Conservation (phyloP, 495 filamentous ascomycete genomes). For the Daldinia bambusicola region DNA sequence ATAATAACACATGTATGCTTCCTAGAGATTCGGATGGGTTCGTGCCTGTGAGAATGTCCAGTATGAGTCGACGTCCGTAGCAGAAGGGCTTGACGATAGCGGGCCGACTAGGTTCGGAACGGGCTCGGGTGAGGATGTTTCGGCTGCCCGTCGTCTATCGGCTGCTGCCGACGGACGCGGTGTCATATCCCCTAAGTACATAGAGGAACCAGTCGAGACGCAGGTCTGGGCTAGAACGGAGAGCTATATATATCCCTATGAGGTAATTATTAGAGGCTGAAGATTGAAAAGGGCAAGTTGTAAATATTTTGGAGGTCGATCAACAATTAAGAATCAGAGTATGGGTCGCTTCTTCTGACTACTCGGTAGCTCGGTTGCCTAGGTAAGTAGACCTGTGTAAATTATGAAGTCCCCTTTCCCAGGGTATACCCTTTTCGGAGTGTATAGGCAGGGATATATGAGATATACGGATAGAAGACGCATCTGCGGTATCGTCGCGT, state of each 20-base stretch:
- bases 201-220: neutral
- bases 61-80: slow-evolving; percentile 28
- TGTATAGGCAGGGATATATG: neutral
- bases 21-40: neutral
- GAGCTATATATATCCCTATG: slow-evolving; percentile 6
- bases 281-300: neutral
- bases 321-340: neutral
- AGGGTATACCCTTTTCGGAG: slow-evolving; percentile 2
- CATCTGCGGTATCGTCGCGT: neutral
- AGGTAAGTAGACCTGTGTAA: too few relatives aligned
- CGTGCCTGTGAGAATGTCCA: slow-evolving; percentile 43
- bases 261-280: neutral
- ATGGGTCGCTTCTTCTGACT: neutral
- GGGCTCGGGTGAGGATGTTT: neutral
- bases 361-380: neutral
- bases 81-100: slow-evolving; percentile 25
- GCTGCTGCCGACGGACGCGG: neutral
- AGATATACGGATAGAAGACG: neutral
- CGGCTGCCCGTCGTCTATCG: neutral
- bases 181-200: neutral
- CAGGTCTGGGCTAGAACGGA: neutral
- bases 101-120: slow-evolving; percentile 1
- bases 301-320: neutral
- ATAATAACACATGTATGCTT: neutral
- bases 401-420: neutral